Base-by-base conservation (phyloP, 331 rosid genomes). In the Prunus yedoensis region DNA sequence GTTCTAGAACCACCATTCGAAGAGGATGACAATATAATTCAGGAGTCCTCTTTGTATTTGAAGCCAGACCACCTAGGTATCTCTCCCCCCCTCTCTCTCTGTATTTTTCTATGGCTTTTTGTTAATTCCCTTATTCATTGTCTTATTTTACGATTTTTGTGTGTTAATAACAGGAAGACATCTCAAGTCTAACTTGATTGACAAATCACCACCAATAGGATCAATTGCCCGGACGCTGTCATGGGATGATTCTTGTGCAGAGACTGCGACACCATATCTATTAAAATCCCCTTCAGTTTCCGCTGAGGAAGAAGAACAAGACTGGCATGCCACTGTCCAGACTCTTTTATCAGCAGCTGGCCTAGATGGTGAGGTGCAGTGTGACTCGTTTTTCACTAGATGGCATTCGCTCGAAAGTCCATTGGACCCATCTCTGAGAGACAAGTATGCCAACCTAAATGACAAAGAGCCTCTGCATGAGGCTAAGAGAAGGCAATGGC, bases 191-290 rank as follows among this genome's bases (percentile, higher is more conserved):
- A 95, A 88, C 76, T 89, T 92, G 80, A 92, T 95, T 62, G 99
- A 95, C 93, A 95, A 92, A 78, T 92, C 98, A 54, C 99, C 97
- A 28, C 99, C 85, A 45, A 95, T 95, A 84, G 99, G 82, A 87
- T 95, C 99, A 68, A 88, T 95, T 54, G 83, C 98, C 23, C 83
- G 99, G 78, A 95, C 91, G 35, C 81, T 88, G n/a, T 85, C 96
- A 65, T 89, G 96, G 98, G 91, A 87, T 67, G 96, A 86, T 74
- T 75, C 94, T 30, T 75, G 89, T 70, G 83, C 81, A 47, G 93
- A 88, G 66, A 62, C 85, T 27, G 75, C 90, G 68, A 78, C 84
- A 47, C 83, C 88, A 3, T 83, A 80, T 78, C 59, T 85, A 28
- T 61, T 88, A 74, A 88, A 87, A 82, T 84, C 94, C 32, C 83